Evolutionary conservation across 1,284 basidiomycete species (phyloP), one percentile per base, ranked within the genome.

Genomic region (Trichosporon ovoides): DNA sequence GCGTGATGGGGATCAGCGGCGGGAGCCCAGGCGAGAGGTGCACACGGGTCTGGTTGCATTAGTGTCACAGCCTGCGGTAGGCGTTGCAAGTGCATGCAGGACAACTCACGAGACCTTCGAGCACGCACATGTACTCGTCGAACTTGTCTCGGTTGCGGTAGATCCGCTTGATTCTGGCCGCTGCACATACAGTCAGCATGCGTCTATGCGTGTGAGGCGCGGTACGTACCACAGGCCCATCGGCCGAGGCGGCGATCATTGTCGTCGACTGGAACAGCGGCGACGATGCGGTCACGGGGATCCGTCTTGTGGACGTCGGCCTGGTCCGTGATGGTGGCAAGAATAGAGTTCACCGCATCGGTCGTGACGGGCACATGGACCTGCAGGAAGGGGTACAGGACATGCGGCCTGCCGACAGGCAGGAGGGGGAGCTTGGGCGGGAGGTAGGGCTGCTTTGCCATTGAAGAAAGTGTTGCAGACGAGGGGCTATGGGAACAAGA

Each of bases 181-280:
- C 74, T 71, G 53, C 18, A 36, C 20, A 53, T 52, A 50, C 38
- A 10, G 33, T 37, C 9, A 38, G 34, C 37, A 43, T 18, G 34
- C 31, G 36, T 38, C 16, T 12, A 24, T 13, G n/a, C 12, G 18
- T 13, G 7, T 14, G 35, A 9, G 28, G 28, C 28, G 28, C 28
- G 28, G 5, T 4, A 68, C 71, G 58, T 57, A 72, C 73, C 73
- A 53, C 66, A 68, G 4, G 68, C 74, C 74, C 74, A 75, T 38
- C 74, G 59, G 16, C 71, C 70, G 5, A 74, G 64, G 34, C 74
- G 67, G 20, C 71, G 58, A 58, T 75, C 72, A 52, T 66, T 65
- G 31, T 75, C 72, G 14, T 65, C 56, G 16, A 74, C 74, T 19
- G 74, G 74, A 4, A 74, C 68, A 36, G 69, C 69, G 1, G 68